phyloP scores from a whole-genome alignment of 2,329 filamentous ascomycete species.

The Uncinocarpus reesii region DNA sequence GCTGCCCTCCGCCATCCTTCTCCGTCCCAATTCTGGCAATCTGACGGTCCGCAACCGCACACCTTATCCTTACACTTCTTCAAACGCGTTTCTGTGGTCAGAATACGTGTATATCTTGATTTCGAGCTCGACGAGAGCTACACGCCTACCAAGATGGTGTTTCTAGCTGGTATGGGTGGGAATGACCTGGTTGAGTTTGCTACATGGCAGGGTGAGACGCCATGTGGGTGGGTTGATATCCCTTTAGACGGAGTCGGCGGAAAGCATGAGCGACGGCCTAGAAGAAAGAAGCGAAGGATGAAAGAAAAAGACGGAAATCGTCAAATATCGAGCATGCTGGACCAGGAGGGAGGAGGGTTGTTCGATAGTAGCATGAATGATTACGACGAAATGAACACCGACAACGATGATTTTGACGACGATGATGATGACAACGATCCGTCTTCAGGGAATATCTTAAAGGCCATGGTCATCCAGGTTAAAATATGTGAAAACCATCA shows the following conservation, averaged over 20 bases:
- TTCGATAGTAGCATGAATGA: slow-evolving; percentile 15
- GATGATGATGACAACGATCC: slow-evolving; percentile 23
- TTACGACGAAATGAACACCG: slow-evolving; percentile 2
- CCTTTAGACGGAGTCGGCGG: slow-evolving; percentile 55
- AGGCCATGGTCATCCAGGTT: slow-evolving; percentile 83
- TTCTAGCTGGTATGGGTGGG: slow-evolving; percentile 79
- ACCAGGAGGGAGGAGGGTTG: slow-evolving; percentile 19
- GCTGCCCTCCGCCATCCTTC: slow-evolving; percentile 50
- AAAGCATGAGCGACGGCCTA: slow-evolving; percentile 22
- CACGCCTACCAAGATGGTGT: slow-evolving; percentile 83
- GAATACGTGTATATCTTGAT: slow-evolving; percentile 57
- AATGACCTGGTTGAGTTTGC: slow-evolving; percentile 87
- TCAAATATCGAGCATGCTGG: background rate
- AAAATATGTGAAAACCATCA: slow-evolving; percentile 93
- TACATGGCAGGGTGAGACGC: slow-evolving; percentile 65
- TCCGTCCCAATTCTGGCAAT: slow-evolving; percentile 53
- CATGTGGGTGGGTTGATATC: slow-evolving; percentile 84
- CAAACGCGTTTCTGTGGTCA: slow-evolving; percentile 43
- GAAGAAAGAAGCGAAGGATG: slow-evolving; percentile 4
- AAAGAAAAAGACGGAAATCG: background rate
- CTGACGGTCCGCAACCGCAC: slow-evolving; percentile 56
- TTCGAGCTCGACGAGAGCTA: slow-evolving; percentile 92
- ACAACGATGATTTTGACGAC: slow-evolving; percentile 17
- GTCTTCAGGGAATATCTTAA: slow-evolving; percentile 60
- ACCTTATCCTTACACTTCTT: slow-evolving; percentile 54